These are phyloP conservation scores for Alliaria petiolata DNA, from an alignment of 345 rosid genomes.

Conservation along the genomic window DNA sequence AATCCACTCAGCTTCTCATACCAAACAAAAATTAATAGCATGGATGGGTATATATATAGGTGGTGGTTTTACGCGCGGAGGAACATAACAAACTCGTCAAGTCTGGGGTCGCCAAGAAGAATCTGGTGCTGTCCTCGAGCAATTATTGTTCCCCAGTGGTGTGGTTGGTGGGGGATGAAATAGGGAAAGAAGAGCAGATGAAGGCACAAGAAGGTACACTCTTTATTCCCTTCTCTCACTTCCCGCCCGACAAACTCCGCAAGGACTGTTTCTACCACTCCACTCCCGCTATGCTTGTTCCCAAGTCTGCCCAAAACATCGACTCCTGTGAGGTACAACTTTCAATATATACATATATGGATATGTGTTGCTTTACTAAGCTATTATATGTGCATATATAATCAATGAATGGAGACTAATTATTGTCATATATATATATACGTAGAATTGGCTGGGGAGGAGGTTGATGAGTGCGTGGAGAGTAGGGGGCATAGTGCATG, in stretches of 20 bases:
- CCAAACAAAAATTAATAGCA: background rate
- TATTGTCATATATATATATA: background rate
- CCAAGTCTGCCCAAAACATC: conserved; percentile 42
- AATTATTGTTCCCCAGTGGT: conserved; percentile 9
- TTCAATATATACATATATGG: background rate
- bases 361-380: background rate
- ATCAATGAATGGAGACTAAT: background rate
- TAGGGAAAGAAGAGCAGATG: conserved; percentile 39
- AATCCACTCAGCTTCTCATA: background rate
- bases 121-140: background rate
- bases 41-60: background rate
- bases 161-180: conserved; percentile 55
- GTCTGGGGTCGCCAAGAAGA: background rate
- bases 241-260: conserved; percentile 41
- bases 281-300: conserved; percentile 50
- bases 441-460: conserved; percentile 51
- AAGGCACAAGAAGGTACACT: conserved; percentile 46
- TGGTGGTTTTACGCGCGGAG: background rate
- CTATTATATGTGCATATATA: background rate
- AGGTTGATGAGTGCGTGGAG: conserved; percentile 48
- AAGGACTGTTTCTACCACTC: conserved; percentile 50
- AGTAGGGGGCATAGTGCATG: conserved; percentile 46
- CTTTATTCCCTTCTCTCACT: conserved; percentile 45
- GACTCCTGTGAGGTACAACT: conserved; percentile 51
- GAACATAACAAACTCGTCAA: background rate